These are phyloP conservation scores for Acer yangbiense DNA, from an alignment of 345 rosid species.

Conservation along the genomic window DNA sequence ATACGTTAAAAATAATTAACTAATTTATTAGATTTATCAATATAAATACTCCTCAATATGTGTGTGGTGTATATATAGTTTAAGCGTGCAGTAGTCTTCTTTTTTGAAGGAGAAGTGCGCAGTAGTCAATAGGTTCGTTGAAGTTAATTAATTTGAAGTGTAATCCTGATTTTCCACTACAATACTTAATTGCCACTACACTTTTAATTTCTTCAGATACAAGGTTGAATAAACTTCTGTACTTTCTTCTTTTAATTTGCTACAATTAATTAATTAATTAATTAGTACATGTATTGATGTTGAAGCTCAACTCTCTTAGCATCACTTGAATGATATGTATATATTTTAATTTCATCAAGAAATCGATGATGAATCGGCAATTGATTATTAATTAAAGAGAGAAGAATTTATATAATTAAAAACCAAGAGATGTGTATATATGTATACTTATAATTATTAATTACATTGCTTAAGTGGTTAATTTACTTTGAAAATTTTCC, in stretches of 20 bases:
- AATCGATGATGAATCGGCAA: background rate
- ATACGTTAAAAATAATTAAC: no score
- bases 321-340: background rate
- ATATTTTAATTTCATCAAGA: constrained; percentile 1
- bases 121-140: constrained; percentile 8
- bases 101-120: no score
- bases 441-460: background rate
- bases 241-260: background rate
- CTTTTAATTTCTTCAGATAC: background rate
- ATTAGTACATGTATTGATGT: background rate
- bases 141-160: constrained; percentile 25
- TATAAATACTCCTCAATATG: no score
- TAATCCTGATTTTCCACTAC: constrained; percentile 25
- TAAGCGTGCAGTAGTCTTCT: no score
- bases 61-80: no score
- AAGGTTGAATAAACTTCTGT: constrained; percentile 12
- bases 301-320: background rate
- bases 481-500: constrained; percentile 25
- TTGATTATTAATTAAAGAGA: background rate
- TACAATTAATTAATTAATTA: background rate
- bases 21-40: no score
- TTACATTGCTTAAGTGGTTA: background rate
- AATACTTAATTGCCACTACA: constrained; percentile 16
- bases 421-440: background rate
- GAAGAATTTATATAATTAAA: background rate